Evolutionary conservation across 768 basidiomycete genomes (phyloP), one percentile per base, ranked within the genome.

Genomic region (Tulasnella sp.): DNA sequence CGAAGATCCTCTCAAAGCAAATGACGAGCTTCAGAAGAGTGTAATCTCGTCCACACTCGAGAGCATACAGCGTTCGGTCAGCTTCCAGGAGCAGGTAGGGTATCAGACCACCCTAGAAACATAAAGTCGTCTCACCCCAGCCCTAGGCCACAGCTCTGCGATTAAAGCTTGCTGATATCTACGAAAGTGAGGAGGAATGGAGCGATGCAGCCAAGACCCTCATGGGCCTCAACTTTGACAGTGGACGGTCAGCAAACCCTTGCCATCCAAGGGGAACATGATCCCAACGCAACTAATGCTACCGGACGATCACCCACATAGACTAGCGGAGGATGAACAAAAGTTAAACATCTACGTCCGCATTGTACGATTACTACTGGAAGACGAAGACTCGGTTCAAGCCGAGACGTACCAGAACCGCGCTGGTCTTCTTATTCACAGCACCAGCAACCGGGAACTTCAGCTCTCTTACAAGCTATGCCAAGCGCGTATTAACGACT

Each of bases 341-440:
- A 98, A 96, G 85, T 90, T 99, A 48, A 90, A 90, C 38, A 89
- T 97, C 52, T 98, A 98, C 84, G 92, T 99, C 80, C 93, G 97
- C 79, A 97, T 99, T 81, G 94, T 99, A 76, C 92, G 98, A 24
- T 88, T 99, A 7, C 89, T 98, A 27, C 89, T 99, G 44, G 97
- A 99, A 87, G 96, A 98, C 78, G 96, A 97, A 84, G 97, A 99
- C 83, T 95, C 94, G 5, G 93, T 97, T 2, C 94, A 96, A 85
- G 98, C 98, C n/a, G 97, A 99, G 84, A 94, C 96, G 2, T 99
- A 96, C 86, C 97, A 97, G 85, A 97, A 97, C 83, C 94, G 98
- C 78, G 98, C 98, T 27, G 94, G 96, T 1, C 90, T 96, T 31
- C 89, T 98, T 31, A 92, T 95, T 34, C 93, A 96, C 84, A 90